Base-by-base conservation (phyloP, 2,329 filamentous ascomycete genomes). In the Colletotrichum falcatum region DNA sequence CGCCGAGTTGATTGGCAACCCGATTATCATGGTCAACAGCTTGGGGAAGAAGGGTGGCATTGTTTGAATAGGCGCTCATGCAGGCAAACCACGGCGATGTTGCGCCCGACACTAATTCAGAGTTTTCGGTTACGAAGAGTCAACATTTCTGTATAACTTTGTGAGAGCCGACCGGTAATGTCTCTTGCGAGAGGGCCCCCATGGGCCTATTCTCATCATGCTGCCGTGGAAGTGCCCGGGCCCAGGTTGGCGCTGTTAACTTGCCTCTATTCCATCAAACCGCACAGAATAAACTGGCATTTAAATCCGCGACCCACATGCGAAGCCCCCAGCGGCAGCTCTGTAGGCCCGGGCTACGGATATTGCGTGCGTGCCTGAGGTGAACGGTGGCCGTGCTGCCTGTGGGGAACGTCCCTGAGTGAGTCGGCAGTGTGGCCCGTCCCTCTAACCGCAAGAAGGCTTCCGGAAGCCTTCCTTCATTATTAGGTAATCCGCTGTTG, bases 401-500 rank as follows among this genome's bases (percentile, higher is more conserved):
- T 51, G 14, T 30, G 26, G 49, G 16, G 26, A 28, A 3, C 16
- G 28, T 53, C 49, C 49, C 49, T 30, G 49, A 33, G 28, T 33
- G 7, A 16, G 49, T 9, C 28, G n/a, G n/a, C 28, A 33, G 49
- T 53, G 49, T 53, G 48, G 23, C 46, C 23, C 26, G 26, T 49
- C 14, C 26, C 49, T 16, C 33, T n/a, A 39, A 33, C 54, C 33
- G n/a, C 35, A 58, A 30, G 37, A 30, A n/a, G 55, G 39, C 16
- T 23, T n/a, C n/a, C n/a, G 33, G 53, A 56, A 39, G 11, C 54
- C 54, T 56, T 39, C 12, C 16, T 39, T 6, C 16, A 56, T 62
- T 23, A 56, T 62, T 62, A 62, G 48, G 60, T 62, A 62, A 62
- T 62, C 30, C 35, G 12, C 37, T 44, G n/a, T 20, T 35, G n/a